phyloP scores from a whole-genome alignment of 768 basidiomycete genomes.

The Boletus barrowsii region DNA sequence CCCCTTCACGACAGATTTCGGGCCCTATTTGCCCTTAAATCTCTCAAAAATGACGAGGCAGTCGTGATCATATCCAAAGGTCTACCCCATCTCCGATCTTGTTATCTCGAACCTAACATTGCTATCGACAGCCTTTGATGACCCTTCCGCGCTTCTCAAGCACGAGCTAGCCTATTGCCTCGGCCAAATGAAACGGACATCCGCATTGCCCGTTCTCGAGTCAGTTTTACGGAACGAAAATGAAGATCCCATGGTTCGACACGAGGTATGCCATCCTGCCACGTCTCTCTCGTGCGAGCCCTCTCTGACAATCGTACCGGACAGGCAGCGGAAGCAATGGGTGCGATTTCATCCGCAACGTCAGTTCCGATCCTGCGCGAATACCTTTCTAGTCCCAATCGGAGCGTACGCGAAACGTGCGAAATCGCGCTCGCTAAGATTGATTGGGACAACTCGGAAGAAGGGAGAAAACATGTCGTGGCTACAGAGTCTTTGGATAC shows the following conservation, averaged over 20 bases:
- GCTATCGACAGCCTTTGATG: constrained; percentile 63
- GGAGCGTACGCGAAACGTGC: constrained; percentile 89
- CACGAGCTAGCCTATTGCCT: constrained; percentile 98
- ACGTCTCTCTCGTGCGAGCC: neutral
- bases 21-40: constrained; percentile 89
- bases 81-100: constrained; percentile 24
- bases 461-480: constrained; percentile 51
- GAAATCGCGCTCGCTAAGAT: constrained; percentile 97
- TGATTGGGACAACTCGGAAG: constrained; percentile 82
- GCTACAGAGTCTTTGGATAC: constrained; percentile 30
- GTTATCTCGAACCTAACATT: neutral
- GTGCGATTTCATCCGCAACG: constrained; percentile 72
- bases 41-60: constrained; percentile 73
- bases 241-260: constrained; percentile 95
- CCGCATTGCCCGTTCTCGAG: constrained; percentile 79
- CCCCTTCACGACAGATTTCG: constrained; percentile 87
- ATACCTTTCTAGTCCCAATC: constrained; percentile 68
- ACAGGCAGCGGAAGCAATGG: constrained; percentile 98
- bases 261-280: constrained; percentile 64
- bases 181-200: constrained; percentile 77
- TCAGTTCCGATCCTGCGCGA: constrained; percentile 70
- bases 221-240: constrained; percentile 62
- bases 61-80: constrained; percentile 86
- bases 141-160: constrained; percentile 87
- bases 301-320: constrained; percentile 15